Conservation (phyloP, 164 flowering plant species). For the Dillenia suffruticosa region DNA sequence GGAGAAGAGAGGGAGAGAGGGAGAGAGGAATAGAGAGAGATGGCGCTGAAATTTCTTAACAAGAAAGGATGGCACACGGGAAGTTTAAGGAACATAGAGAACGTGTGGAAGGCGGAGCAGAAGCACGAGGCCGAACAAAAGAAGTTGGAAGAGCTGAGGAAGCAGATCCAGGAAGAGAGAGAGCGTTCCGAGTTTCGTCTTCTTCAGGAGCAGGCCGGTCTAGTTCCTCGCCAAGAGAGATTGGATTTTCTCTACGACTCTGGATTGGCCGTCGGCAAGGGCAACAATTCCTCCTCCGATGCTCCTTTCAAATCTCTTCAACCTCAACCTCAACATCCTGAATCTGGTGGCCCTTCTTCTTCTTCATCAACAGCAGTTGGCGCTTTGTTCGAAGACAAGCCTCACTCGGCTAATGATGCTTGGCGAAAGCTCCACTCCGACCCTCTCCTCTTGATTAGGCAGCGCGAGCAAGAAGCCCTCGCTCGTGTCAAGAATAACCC, state of each 20-base stretch:
- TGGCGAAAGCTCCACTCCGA: slow-evolving; percentile 98
- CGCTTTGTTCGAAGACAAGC: slow-evolving; percentile 90
- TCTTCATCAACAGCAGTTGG: slow-evolving; percentile 47
- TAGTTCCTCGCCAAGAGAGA: slow-evolving; percentile 91
- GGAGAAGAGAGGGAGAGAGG: too few relatives aligned
- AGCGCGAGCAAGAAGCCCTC: slow-evolving; percentile 90
- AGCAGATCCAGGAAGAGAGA: slow-evolving; percentile 88
- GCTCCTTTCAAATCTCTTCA: slow-evolving; percentile 12
- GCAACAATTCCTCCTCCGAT: slow-evolving; percentile 25
- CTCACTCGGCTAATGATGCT: slow-evolving; percentile 90
- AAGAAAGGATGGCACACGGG: slow-evolving; percentile 99
- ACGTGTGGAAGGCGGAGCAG: slow-evolving; percentile 99
- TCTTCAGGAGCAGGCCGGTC: slow-evolving; percentile 92
- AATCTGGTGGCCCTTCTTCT: neutral
- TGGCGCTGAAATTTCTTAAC: slow-evolving; percentile 96
- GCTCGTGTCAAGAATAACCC: slow-evolving; percentile 88
- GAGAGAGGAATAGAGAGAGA: slow-evolving; percentile 9
- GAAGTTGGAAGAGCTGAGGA: slow-evolving; percentile 89
- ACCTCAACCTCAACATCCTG: slow-evolving; percentile 33
- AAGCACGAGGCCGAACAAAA: slow-evolving; percentile 84
- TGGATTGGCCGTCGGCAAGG: slow-evolving; percentile 83
- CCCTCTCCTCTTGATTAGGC: slow-evolving; percentile 89
- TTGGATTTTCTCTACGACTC: slow-evolving; percentile 94
- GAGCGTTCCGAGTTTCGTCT: slow-evolving; percentile 82
- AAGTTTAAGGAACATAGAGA: slow-evolving; percentile 88